Percentiles rank a stretch among this genome's conserved stretches.
Conservation (phyloP, 257 asterid species). For the Anisodus acutangulus region DNA sequence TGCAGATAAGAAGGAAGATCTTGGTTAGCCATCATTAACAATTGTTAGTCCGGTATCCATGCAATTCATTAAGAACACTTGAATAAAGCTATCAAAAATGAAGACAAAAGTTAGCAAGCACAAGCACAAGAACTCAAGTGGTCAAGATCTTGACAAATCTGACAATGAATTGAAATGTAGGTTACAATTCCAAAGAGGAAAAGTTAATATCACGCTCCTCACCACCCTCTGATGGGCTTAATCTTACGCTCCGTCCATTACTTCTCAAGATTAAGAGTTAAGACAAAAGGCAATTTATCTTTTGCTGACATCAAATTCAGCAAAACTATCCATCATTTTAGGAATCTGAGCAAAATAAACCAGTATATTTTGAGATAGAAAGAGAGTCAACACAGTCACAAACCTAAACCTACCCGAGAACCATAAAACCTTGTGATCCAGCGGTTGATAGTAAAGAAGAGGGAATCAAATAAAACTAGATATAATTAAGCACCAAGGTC, state of each 20-base stretch:
- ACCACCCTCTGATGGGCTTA: not conserved
- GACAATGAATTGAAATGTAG: not conserved
- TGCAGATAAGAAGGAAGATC: constrained; percentile 23
- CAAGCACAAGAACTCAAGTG: not conserved
- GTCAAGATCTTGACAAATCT: constrained; percentile 15
- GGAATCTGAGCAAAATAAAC: not conserved
- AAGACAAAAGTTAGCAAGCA: not conserved
- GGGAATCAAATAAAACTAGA: too few species aligned
- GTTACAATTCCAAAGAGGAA: not conserved
- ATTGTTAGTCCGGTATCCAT: not conserved
- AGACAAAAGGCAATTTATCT: not conserved
- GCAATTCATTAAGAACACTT: not conserved
- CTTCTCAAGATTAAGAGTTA: not conserved
- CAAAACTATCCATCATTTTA: not conserved
- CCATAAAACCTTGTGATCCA: not conserved
- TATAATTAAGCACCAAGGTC: not conserved
- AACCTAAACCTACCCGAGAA: not conserved
- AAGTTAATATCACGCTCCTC: not conserved
- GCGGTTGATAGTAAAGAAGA: not conserved
- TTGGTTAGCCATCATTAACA: not conserved
- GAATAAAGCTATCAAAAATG: not conserved
- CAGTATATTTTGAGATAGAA: not conserved
- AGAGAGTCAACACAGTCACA: not conserved
- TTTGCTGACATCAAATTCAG: not conserved
- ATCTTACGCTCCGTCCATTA: not conserved